Conservation (phyloP, 768 basidiomycete species). For the Clavulina sp. region DNA sequence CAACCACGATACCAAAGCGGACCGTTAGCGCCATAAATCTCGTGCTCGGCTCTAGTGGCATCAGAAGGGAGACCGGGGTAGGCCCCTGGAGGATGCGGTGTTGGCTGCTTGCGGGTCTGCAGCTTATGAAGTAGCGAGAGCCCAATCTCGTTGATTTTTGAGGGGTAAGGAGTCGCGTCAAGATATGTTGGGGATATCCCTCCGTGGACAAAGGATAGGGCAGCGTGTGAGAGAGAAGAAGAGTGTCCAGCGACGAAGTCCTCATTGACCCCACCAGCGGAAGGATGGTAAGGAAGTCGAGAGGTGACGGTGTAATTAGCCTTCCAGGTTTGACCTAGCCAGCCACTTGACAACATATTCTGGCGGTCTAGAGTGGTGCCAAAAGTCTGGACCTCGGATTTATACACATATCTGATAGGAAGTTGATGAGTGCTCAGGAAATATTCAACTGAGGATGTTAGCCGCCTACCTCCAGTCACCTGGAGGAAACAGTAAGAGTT, state of each 20-base stretch:
- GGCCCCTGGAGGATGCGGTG: slow-evolving; percentile 63
- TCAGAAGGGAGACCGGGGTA: slow-evolving; percentile 55
- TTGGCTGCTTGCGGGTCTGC: slow-evolving; percentile 41
- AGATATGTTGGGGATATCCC: slow-evolving; percentile 65
- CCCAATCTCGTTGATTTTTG: slow-evolving; percentile 65
- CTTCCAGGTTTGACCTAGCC: slow-evolving; percentile 69
- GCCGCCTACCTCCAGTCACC: slow-evolving; percentile 79
- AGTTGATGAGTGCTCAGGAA: slow-evolving; percentile 10
- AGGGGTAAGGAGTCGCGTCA: slow-evolving; percentile 65
- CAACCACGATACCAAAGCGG: slow-evolving; percentile 94
- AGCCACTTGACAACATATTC: slow-evolving; percentile 48
- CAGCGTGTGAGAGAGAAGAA: slow-evolving; percentile 48
- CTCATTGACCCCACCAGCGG: slow-evolving; percentile 49
- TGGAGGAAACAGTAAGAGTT: slow-evolving; percentile 18
- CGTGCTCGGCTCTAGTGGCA: slow-evolving; percentile 46
- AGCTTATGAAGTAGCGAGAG: slow-evolving; percentile 51
- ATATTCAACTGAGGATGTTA: no score
- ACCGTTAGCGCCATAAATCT: slow-evolving; percentile 59
- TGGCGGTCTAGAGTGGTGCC: slow-evolving; percentile 55
- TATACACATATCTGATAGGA: slow-evolving; percentile 56
- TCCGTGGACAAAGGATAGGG: slow-evolving; percentile 86
- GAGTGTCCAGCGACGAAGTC: slow-evolving; percentile 29
- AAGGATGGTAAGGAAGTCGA: slow-evolving; percentile 62
- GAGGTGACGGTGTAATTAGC: slow-evolving; percentile 68
- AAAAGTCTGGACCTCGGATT: slow-evolving; percentile 67